Base-by-base conservation (phyloP, 805 yeast genomes). In the Candida hungchunana region DNA sequence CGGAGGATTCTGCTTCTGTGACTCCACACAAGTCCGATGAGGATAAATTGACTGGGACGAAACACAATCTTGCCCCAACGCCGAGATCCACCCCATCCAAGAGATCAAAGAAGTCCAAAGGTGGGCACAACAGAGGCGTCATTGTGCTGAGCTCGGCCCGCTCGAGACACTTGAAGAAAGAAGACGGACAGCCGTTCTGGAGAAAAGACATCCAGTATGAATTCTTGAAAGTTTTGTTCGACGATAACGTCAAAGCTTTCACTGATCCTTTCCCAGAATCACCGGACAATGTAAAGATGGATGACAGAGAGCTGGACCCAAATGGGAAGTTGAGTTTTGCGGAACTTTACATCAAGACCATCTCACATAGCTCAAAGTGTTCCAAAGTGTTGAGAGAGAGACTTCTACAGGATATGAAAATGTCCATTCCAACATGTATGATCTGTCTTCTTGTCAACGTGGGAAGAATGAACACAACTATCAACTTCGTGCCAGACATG, bases 401-500 rank as follows among this genome's bases (percentile, higher is more conserved):
- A 42, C 63, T 90, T 24, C 57, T 80, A 30, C 63, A 65, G 37
- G 86, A 82, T 43, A 71, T 69, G 42, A 73, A 74, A 27, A 69
- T 73, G 60, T 83, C 86, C 1, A 65, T 77, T 26, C 76, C 86
- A 13, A 84, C 85, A 15, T 82, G 86, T 36, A 77, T 86, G 69
- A 80, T 87, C 23, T 87, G 96, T 46, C 61, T 90, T 25, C 66
- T 90, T 42, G 97, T 90, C 13, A 90, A 90, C 55, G 77, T 89
- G 36, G 97, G 97, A 8, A 69, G 97, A 43, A 77, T 90, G 78
- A 90, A 90, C 64, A 90, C 98, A 2, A 90, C 97, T 3, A 80
- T 90, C 34, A 90, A 90, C 61, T 83, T 90, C 55, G 95, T 87
- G 38, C 86, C 94, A 16, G 97, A 88, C 53, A 90, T 90, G 97